Percentiles rank a stretch among this genome's conserved stretches.
Conservation (phyloP, 2,329 filamentous ascomycete species). For the Xylariales sp. region DNA sequence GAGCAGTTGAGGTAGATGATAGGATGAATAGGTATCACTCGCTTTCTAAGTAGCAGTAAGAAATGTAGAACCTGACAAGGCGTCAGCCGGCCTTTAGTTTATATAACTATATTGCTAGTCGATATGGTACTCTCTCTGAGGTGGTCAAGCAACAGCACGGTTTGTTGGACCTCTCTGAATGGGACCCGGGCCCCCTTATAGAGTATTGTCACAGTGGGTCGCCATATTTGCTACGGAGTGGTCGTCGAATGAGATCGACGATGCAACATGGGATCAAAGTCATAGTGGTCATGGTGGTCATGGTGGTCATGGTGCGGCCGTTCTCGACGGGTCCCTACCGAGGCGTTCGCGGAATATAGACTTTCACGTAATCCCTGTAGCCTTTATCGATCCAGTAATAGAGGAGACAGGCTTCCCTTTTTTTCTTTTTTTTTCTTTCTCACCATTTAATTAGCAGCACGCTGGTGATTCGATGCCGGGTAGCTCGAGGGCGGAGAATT, state of each 20-base stretch:
- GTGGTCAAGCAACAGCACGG: background rate
- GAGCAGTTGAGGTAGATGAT: conserved; percentile 7
- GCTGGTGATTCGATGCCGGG: background rate
- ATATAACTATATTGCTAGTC: conserved; percentile 11
- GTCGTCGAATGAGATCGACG: conserved; percentile 29
- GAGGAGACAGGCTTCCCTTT: background rate
- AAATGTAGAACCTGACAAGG: background rate
- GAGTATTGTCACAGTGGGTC: conserved; percentile 31
- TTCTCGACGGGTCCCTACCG: conserved; percentile 25
- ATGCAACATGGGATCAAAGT: conserved; percentile 24
- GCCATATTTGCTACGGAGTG: conserved; percentile 14
- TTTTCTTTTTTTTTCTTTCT: background rate
- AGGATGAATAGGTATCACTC: background rate
- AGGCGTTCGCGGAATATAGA: conserved; percentile 13
- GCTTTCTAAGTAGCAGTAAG: background rate
- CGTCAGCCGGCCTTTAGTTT: conserved; percentile 13
- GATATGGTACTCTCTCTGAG: conserved; percentile 1
- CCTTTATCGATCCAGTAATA: conserved; percentile 10
- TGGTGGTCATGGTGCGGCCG: conserved; percentile 26
- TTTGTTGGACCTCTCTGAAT: conserved; percentile 2
- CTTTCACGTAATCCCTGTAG: conserved; percentile 20
- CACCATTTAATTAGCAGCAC: background rate
- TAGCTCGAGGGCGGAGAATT: background rate
- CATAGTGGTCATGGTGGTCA: too few species aligned
- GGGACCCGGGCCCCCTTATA: conserved; percentile 29